These are phyloP conservation scores for Pseudogymnoascus sp. DNA, from an alignment of 2,329 filamentous ascomycete genomes.

Conservation along the genomic window DNA sequence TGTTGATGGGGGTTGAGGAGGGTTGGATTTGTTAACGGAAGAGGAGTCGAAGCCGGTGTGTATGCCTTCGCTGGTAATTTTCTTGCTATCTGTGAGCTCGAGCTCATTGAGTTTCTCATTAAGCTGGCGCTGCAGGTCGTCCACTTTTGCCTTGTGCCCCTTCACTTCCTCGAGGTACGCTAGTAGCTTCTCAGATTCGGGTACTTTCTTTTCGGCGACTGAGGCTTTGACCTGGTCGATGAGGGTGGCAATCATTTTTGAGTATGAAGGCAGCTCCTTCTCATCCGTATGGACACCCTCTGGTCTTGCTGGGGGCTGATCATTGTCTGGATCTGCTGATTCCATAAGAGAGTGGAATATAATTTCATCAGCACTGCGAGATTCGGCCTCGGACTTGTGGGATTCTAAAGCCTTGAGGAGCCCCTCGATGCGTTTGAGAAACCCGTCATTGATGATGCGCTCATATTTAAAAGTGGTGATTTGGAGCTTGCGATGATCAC, in stretches of 20 bases:
- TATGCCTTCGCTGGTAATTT: conserved; percentile 89
- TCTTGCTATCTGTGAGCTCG: conserved; percentile 73
- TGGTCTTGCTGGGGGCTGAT: conserved; percentile 64
- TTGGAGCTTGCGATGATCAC: conserved; percentile 73
- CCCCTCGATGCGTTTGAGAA: conserved; percentile 72
- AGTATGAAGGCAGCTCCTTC: conserved; percentile 69
- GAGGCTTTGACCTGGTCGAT: conserved; percentile 80
- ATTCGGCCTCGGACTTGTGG: conserved; percentile 59
- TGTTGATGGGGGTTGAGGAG: conserved; percentile 14
- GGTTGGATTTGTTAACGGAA: conserved; percentile 56
- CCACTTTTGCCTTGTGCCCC: conserved; percentile 68
- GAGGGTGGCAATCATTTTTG: conserved; percentile 96
- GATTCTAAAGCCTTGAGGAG: conserved; percentile 67
- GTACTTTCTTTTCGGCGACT: conserved; percentile 63
- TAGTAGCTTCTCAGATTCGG: conserved; percentile 49
- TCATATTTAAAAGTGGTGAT: conserved; percentile 92
- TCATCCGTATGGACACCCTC: conserved; percentile 70
- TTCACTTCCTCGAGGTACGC: conserved; percentile 72
- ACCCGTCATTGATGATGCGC: conserved; percentile 82
- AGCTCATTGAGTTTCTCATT: conserved; percentile 66
- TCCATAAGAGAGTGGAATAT: conserved; percentile 88
- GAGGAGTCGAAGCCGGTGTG: conserved; percentile 88
- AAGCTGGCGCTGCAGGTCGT: conserved; percentile 67
- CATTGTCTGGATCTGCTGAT: conserved; percentile 62
- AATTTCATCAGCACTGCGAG: conserved; percentile 63